Percentiles rank a stretch among this genome's conserved stretches.
phyloP scores from a whole-genome alignment of 768 basidiomycete genomes.

The Pilatotrama ljubarskyi region DNA sequence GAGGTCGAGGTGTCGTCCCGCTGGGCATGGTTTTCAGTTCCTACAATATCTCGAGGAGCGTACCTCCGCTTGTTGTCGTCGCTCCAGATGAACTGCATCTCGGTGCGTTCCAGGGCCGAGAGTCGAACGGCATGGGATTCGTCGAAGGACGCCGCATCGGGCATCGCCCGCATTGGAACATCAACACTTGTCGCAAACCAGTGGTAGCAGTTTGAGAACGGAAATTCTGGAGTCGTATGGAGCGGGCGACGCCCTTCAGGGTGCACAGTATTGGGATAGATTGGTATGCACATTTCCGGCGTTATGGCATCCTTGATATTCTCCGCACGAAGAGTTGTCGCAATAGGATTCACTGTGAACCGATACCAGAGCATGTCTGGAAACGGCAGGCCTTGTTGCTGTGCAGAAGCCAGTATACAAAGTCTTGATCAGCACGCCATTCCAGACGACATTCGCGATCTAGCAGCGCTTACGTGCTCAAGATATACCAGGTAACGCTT shows the following conservation, averaged over 20 bases:
- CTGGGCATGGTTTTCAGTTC: background rate
- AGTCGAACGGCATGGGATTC: background rate
- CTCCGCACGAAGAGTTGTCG: background rate
- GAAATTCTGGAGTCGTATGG: background rate
- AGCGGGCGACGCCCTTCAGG: background rate
- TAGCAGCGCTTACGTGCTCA: background rate
- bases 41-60: background rate
- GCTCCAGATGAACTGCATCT: background rate
- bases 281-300: slow-evolving; percentile 25
- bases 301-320: background rate
- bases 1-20: background rate
- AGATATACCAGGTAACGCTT: background rate
- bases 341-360: background rate
- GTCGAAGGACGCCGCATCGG: background rate
- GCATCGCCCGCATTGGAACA: background rate
- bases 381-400: background rate
- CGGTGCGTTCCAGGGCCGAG: background rate
- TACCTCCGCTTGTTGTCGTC: background rate
- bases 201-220: background rate
- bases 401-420: background rate
- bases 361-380: background rate
- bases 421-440: no score
- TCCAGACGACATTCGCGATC: no score
- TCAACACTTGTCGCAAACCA: background rate
- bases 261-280: background rate